phyloP scores from a whole-genome alignment of 1,284 basidiomycete species.

The Puccinia horiana region DNA sequence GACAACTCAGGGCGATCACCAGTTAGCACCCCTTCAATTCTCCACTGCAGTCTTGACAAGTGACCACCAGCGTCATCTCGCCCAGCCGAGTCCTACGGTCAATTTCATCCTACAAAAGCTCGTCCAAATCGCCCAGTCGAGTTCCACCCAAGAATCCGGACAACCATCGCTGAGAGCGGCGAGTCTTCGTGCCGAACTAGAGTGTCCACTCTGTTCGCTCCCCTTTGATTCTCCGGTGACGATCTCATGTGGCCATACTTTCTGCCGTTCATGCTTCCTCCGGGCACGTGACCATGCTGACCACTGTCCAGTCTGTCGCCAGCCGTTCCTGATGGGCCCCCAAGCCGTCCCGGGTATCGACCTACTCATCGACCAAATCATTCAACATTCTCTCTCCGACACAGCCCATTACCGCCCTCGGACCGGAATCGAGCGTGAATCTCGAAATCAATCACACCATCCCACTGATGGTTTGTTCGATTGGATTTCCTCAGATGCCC shows the following conservation, averaged over 20 bases:
- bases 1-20: not conserved
- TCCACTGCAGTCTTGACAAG: not conserved
- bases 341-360: not conserved
- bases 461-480: slow-evolving; percentile 84
- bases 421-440: slow-evolving; percentile 59
- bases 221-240: slow-evolving; percentile 83
- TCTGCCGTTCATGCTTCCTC: slow-evolving; percentile 82
- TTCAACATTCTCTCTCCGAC: slow-evolving; percentile 52
- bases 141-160: not conserved
- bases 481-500: slow-evolving; percentile 85
- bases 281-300: slow-evolving; percentile 81
- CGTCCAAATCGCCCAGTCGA: not conserved
- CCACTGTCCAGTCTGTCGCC: slow-evolving; percentile 81
- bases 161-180: not conserved
- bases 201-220: slow-evolving; percentile 86
- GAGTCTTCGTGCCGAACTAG: slow-evolving; percentile 72
- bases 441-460: slow-evolving; percentile 66
- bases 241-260: slow-evolving; percentile 92
- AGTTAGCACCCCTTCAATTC: not conserved
- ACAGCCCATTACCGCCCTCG: slow-evolving; percentile 63
- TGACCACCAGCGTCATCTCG: not conserved
- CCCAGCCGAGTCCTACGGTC: not conserved
- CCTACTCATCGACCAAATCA: not conserved
- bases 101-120: slow-evolving; percentile 18
- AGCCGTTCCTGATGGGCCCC: slow-evolving; percentile 54